Evolutionary conservation across 345 rosid genomes (phyloP).

Genomic region (Lepidium aucheri): DNA sequence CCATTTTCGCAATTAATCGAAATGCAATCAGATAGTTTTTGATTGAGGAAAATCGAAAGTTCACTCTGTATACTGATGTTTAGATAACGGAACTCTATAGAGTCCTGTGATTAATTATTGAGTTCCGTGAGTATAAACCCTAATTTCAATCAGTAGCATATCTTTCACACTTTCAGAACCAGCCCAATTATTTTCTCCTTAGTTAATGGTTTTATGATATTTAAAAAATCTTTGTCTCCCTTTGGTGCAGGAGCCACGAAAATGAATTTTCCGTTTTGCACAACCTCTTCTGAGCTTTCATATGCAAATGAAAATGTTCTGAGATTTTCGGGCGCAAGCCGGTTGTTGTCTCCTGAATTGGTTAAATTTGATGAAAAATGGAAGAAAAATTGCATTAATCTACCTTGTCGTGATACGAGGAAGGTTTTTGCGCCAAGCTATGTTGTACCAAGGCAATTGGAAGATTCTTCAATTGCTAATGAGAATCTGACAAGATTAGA

Average conservation of each 20-base stretch:
- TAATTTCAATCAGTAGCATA: neutral
- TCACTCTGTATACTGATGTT: neutral
- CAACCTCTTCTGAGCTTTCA: constrained; percentile 35
- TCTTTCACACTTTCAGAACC: neutral
- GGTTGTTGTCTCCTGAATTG: constrained; percentile 24
- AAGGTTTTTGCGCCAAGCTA: constrained; percentile 32
- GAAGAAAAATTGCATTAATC: constrained; percentile 17
- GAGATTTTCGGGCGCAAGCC: constrained; percentile 15
- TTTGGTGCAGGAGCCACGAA: constrained; percentile 24
- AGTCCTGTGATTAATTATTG: neutral
- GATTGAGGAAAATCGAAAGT: neutral
- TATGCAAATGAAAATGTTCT: constrained; percentile 31
- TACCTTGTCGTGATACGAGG: constrained; percentile 19
- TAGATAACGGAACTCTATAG: neutral
- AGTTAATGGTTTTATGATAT: neutral
- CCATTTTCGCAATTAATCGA: neutral
- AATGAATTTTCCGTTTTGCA: constrained; percentile 34
- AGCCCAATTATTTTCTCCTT: too few relatives aligned
- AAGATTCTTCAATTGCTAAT: constrained; percentile 36
- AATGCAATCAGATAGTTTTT: neutral
- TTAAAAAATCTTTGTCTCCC: neutral
- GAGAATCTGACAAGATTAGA: constrained; percentile 35
- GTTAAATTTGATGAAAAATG: constrained; percentile 21
- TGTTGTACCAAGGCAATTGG: constrained; percentile 41
- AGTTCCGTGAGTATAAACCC: neutral